Evolutionary conservation across 257 asterid species (phyloP).

Genomic region (Solanum medicagineum): DNA sequence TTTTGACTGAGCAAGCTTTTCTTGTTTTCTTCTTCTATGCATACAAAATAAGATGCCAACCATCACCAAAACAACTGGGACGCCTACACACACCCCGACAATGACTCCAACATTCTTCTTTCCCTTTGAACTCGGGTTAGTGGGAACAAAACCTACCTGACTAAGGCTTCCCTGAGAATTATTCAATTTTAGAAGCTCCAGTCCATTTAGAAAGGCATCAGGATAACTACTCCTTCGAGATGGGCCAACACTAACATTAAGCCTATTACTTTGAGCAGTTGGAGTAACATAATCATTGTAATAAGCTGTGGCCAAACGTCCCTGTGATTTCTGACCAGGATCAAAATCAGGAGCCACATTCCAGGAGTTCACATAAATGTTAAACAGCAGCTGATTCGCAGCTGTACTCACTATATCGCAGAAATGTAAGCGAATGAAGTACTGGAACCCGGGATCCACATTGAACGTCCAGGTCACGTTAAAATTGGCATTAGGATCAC

Average conservation of each 20-base stretch:
- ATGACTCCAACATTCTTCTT: conserved; percentile 47
- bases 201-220: conserved; percentile 56
- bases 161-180: conserved; percentile 57
- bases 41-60: conserved; percentile 20
- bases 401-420: conserved; percentile 60
- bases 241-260: conserved; percentile 62
- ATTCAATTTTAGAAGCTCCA: conserved; percentile 69
- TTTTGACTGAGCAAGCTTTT: conserved; percentile 39
- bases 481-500: conserved; percentile 32
- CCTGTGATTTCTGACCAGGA: conserved; percentile 7
- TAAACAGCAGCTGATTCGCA: conserved; percentile 39
- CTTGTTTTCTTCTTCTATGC: conserved; percentile 29
- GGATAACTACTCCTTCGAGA: conserved; percentile 28
- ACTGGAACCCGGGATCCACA: conserved; percentile 52
- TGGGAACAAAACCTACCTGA: conserved; percentile 14
- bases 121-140: conserved; percentile 16
- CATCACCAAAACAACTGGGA: conserved; percentile 13
- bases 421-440: conserved; percentile 58
- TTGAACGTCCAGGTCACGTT: conserved; percentile 60
- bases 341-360: conserved; percentile 40
- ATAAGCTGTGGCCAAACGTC: conserved; percentile 40
- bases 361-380: conserved; percentile 35
- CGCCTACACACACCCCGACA: conserved; percentile 50
- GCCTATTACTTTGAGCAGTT: conserved; percentile 4
- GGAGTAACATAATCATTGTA: conserved; percentile 50